Percentiles rank a stretch among this genome's conserved stretches.
Evolutionary conservation across 129 eudicot genomes (phyloP).

Genomic region (Erigeron canadensis): DNA sequence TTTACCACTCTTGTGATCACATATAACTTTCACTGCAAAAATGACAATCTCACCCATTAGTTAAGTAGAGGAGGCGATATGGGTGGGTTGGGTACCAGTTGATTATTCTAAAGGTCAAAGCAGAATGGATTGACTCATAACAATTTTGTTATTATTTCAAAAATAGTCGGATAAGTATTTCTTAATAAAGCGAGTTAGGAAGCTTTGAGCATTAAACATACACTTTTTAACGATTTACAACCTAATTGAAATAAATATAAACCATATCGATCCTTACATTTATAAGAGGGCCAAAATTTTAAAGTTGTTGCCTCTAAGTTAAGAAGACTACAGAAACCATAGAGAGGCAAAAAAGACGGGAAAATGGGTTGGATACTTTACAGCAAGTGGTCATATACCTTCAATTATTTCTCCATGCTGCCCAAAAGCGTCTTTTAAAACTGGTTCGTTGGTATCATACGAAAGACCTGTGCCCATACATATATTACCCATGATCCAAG

Average conservation of each 20-base stretch:
- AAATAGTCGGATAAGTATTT: not conserved
- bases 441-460: constrained; percentile 65
- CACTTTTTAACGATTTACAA: not conserved
- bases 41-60: not conserved
- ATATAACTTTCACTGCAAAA: constrained; percentile 58
- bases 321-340: not conserved
- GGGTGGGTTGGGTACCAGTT: not conserved
- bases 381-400: constrained; percentile 36
- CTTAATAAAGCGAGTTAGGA: not conserved
- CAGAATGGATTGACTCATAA: not conserved
- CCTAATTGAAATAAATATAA: not conserved
- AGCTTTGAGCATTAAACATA: not conserved
- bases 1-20: constrained; percentile 66
- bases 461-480: constrained; percentile 63
- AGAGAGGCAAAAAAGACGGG: not conserved
- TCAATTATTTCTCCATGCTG: constrained; percentile 65
- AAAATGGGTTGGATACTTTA: not conserved
- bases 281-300: not conserved
- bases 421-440: constrained; percentile 50
- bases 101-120: not conserved
- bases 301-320: not conserved
- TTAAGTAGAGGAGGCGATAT: not conserved
- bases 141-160: not conserved
- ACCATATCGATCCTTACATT: not conserved
- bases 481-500: constrained; percentile 4